Evolutionary conservation across 805 yeast genomes (phyloP).

Genomic region (Saccharomycopsis microspora): DNA sequence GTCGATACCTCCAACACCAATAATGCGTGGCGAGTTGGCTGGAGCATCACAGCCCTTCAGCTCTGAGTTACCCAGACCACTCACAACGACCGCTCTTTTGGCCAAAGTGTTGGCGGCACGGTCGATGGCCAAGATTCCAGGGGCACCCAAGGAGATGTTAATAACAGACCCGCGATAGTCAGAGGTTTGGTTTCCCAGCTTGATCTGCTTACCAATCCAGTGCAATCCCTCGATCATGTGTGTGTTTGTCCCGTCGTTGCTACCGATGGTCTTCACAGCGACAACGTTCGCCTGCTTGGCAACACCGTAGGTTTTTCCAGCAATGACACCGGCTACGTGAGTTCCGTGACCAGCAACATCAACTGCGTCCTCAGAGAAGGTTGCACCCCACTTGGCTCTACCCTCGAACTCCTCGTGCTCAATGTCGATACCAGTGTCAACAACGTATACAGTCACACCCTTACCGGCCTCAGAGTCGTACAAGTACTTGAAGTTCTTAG

Average conservation of each 20-base stretch:
- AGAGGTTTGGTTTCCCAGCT: constrained; percentile 10
- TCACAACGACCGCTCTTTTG: constrained; percentile 81
- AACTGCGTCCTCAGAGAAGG: constrained; percentile 59
- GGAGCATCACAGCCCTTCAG: constrained; percentile 1
- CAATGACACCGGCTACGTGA: constrained; percentile 92
- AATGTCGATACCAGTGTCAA: constrained; percentile 80
- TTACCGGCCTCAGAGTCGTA: constrained; percentile 1
- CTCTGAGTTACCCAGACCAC: constrained; percentile 54
- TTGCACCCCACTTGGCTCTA: constrained; percentile 79
- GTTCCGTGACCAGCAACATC: constrained; percentile 95
- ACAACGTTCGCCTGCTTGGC: constrained; percentile 71
- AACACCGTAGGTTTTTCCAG: constrained; percentile 68
- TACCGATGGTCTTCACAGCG: constrained; percentile 75
- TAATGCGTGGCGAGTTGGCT: constrained; percentile 55
- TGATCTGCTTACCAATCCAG: constrained; percentile 51
- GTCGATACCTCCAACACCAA: constrained; percentile 94
- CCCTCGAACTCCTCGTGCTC: constrained; percentile 70
- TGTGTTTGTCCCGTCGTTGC: constrained; percentile 62
- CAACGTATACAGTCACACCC: constrained; percentile 65
- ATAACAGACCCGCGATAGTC: constrained; percentile 68
- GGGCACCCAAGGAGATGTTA: constrained; percentile 74
- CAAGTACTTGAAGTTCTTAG: background rate
- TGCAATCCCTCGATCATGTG: constrained; percentile 57
- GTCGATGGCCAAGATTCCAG: constrained; percentile 48
- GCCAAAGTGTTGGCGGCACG: constrained; percentile 72